These are phyloP conservation scores for Globisporangium echinulatum DNA, from an alignment of 352 stramenopile species.

Conservation along the genomic window DNA sequence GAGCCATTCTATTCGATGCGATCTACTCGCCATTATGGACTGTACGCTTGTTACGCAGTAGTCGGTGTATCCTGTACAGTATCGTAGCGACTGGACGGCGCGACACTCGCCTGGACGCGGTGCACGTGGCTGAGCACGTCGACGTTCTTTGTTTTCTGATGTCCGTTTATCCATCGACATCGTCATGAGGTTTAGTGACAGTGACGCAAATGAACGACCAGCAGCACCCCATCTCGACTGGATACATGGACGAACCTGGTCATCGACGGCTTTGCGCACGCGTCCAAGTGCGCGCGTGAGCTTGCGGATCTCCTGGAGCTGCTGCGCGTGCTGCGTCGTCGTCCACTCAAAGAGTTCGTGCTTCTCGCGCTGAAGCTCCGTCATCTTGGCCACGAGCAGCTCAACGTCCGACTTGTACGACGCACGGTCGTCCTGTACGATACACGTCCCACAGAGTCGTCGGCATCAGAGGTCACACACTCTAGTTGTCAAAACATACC, in stretches of 20 bases:
- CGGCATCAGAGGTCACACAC: background rate
- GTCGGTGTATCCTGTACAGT: background rate
- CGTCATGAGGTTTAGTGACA: background rate
- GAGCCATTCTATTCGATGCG: too few species aligned
- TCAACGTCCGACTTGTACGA: slow-evolving; percentile 70
- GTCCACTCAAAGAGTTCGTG: slow-evolving; percentile 65
- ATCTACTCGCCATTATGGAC: too few species aligned
- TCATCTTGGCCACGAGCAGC: slow-evolving; percentile 62
- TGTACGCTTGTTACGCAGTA: background rate
- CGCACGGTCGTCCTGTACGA: slow-evolving; percentile 57
- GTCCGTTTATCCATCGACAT: too few species aligned
- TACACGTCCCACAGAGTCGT: background rate
- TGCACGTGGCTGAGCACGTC: slow-evolving; percentile 37
- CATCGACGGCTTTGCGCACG: slow-evolving; percentile 53
- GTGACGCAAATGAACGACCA: background rate
- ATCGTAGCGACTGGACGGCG: slow-evolving; percentile 1
- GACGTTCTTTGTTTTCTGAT: slow-evolving; percentile 29
- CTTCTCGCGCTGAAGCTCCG: slow-evolving; percentile 61
- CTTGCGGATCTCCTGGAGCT: slow-evolving; percentile 81
- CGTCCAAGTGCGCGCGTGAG: slow-evolving; percentile 57
- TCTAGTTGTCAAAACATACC: background rate
- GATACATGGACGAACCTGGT: slow-evolving; percentile 27
- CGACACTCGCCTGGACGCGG: slow-evolving; percentile 25
- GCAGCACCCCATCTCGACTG: too few species aligned
- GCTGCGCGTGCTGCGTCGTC: slow-evolving; percentile 62